Base-by-base conservation (phyloP, 2,329 filamentous ascomycete genomes). In the Sphaceloma murrayae region DNA sequence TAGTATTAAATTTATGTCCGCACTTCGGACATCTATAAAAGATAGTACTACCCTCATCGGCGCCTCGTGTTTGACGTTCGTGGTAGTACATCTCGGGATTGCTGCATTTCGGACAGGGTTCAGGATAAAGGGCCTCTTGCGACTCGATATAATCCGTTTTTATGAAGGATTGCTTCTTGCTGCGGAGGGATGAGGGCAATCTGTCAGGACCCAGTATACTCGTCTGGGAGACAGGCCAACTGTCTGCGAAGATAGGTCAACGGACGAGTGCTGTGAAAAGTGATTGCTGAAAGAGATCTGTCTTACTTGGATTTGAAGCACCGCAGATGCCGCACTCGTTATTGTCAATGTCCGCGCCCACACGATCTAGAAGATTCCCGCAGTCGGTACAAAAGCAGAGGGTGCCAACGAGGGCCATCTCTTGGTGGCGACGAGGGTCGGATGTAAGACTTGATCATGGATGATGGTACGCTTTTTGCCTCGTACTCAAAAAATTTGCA, bases 341-440 rank as follows among this genome's bases (percentile, higher is more conserved):
- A 47, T 84, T 75, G 46, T 82, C 82, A 59, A 85, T 83, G 53
- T 77, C 73, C 49, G 84, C 85, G 51, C 80, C 81, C 34, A 84
- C 87, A 43, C 81, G 75, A 43, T 91, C 86, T 32, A 95, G 70
- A 2, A 95, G 73, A 61, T 93, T 93, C 49, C 88, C 89, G 62
- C 88, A 95, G 60, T 88, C 85, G 44, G 75, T 85, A 68, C 89
- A 95, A 64, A 96, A 96, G 31, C 94, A 80, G 32, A 95, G 72
- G 43, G 87, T 89, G 44, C 87, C 88, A 53, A 95, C 86, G 13
- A 85, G 79, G 53, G 88, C 78, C 88, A 95, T 95, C n/a, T n/a
- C n/a, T n/a, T n/a, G n/a, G n/a, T n/a, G n/a, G n/a, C n/a, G n/a
- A n/a, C n/a, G n/a, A n/a, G n/a, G n/a, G n/a, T n/a, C n/a, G n/a